Evolutionary conservation across 2,329 filamentous ascomycete species (phyloP).

Genomic region (Cadophora gregata): DNA sequence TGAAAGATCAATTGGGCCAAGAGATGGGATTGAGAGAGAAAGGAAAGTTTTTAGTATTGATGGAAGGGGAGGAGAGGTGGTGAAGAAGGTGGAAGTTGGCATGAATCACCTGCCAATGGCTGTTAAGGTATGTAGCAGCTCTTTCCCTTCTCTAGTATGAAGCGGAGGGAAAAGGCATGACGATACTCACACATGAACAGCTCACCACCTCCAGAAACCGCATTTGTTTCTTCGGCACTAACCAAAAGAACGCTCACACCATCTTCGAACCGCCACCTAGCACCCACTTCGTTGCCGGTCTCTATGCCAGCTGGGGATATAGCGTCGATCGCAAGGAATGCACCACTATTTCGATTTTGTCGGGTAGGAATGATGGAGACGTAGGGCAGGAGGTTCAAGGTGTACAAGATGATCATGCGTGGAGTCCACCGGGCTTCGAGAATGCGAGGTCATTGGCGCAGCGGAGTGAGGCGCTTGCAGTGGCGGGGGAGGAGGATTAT

Average conservation of each 20-base stretch:
- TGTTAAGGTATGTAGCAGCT: conserved; percentile 23
- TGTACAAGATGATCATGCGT: background rate
- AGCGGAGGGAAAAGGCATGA: background rate
- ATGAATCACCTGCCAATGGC: conserved; percentile 29
- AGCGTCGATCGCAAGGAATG: background rate
- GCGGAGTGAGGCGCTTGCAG: conserved; percentile 3
- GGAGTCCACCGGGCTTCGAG: conserved; percentile 9
- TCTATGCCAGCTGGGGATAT: conserved; percentile 28
- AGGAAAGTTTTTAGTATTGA: conserved; percentile 25
- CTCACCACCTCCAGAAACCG: conserved; percentile 27
- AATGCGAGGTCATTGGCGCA: background rate
- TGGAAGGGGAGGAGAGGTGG: conserved; percentile 24
- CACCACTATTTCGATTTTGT: conserved; percentile 18
- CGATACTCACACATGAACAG: conserved; percentile 1
- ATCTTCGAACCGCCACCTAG: conserved; percentile 3
- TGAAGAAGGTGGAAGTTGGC: conserved; percentile 27
- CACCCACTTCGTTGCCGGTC: conserved; percentile 22
- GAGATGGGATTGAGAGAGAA: background rate
- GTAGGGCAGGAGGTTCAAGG: background rate
- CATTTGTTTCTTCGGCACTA: conserved; percentile 25
- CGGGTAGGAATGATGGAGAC: background rate
- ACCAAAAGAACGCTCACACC: conserved; percentile 25
- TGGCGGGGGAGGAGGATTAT: conserved; percentile 21
- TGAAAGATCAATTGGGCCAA: background rate
- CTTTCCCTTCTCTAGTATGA: background rate